A percentile compares a stretch with the other conserved stretches of the same genome.
phyloP scores from a whole-genome alignment of 2,329 filamentous ascomycete species.

The Triangularia setosa region DNA sequence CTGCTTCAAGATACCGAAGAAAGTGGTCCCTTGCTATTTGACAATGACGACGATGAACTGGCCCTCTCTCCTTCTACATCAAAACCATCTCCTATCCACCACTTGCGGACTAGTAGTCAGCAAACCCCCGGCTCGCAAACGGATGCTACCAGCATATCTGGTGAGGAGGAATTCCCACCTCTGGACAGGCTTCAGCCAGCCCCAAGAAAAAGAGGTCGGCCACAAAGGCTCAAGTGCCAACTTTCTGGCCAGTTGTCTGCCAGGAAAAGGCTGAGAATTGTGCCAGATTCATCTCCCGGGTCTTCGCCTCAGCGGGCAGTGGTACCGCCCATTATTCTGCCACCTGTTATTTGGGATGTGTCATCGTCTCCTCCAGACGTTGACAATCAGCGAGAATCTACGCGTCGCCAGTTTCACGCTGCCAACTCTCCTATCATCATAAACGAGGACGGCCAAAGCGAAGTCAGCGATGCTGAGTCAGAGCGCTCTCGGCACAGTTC shows the following conservation, averaged over 20 bases:
- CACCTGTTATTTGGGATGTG: slow-evolving; percentile 17
- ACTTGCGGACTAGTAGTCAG: slow-evolving; percentile 29
- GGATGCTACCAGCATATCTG: slow-evolving; percentile 31
- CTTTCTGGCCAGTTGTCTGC: slow-evolving; percentile 21
- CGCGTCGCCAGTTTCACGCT: background rate
- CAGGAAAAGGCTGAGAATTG: slow-evolving; percentile 26
- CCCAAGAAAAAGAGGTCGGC: slow-evolving; percentile 11
- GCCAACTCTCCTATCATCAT: slow-evolving; percentile 13
- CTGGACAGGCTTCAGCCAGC: slow-evolving; percentile 23
- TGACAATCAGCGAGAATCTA: background rate
- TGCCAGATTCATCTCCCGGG: slow-evolving; percentile 13
- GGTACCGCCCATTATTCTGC: slow-evolving; percentile 10
- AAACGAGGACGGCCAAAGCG: slow-evolving; percentile 17
- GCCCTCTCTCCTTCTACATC: slow-evolving; percentile 30
- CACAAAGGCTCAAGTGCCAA: slow-evolving; percentile 23
- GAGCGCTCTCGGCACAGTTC: slow-evolving; percentile 25
- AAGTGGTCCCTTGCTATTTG: slow-evolving; percentile 22
- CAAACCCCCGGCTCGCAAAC: slow-evolving; percentile 28
- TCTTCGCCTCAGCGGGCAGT: slow-evolving; percentile 16
- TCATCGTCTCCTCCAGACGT: slow-evolving; percentile 20
- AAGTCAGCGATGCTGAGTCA: slow-evolving; percentile 23
- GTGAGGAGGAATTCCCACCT: slow-evolving; percentile 32
- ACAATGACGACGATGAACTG: slow-evolving; percentile 27
- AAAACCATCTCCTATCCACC: slow-evolving; percentile 25
- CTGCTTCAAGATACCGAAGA: slow-evolving; percentile 11